Base-by-base conservation (phyloP, 345 rosid genomes). In the Melaleuca quinquenervia region DNA sequence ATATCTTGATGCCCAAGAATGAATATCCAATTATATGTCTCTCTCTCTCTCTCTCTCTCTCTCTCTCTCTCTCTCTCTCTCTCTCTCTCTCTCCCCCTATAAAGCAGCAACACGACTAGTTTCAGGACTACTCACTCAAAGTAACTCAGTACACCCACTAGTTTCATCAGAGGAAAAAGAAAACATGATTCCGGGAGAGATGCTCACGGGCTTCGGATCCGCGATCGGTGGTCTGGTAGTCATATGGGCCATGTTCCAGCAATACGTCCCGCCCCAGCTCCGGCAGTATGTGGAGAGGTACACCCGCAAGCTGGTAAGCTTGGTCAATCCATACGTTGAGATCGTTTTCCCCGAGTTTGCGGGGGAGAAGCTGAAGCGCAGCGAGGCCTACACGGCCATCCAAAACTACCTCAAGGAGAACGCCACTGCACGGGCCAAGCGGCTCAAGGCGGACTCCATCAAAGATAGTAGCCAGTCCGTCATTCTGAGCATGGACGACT, bases 51-150 rank as follows among this genome's bases (percentile, higher is more conserved):
- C n/a, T n/a, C n/a, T 86, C 88, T 56, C 86, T 26, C 87, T 85
- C 62, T 36, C 88, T 82, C 88, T n/a, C n/a, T n/a, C n/a, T n/a
- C n/a, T n/a, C n/a, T n/a, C n/a, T n/a, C n/a, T n/a, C n/a, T n/a
- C n/a, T n/a, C n/a, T n/a, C n/a, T n/a, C 86, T 26, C 87, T 85
- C 62, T 36, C 88, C n/a, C n/a, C 76, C 88, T 91, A 87, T 90
- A 90, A 70, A 49, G 76, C 21, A 26, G 89, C 45, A 90, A 89
- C 24, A 52, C 83, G 78, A 16, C 24, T 12, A 70, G 45, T 5
- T 41, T 32, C 78, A 70, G 21, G 78, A 70, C 24, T 16, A 32
- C 45, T 70, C 18, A 18, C 41, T 70, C 78, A 70, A 32, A 0
- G 45, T 18, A 8, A 32, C 36, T 70, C 45, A 64, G 1, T 32